Base-by-base conservation (phyloP, 2,329 filamentous ascomycete species). In the Fusarium sp. region DNA sequence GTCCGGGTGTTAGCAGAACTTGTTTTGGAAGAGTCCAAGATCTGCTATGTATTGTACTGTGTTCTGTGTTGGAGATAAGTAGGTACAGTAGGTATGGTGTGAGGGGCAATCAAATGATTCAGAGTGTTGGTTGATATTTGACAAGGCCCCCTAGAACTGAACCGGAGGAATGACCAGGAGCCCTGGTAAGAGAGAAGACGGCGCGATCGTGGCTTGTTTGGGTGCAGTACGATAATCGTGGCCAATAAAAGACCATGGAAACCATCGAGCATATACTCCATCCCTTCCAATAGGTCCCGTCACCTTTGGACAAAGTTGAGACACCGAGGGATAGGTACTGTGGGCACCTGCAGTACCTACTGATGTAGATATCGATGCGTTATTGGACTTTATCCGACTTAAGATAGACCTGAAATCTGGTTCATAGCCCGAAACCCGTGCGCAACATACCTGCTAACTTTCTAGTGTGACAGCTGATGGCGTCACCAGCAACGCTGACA, bases 181-280 rank as follows among this genome's bases (percentile, higher is more conserved):
- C 12, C 27, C 16, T 12, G 16, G 18, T 12, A 44, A 30, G 14
- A 25, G 9, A 48, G 11, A 32, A 25, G 12, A 29, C 46, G n/a
- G 32, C 53, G 44, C 56, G 70, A 74, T 74, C 57, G 68, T 73
- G 65, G 68, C 62, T 52, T 57, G 48, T 29, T 27, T 32, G 27
- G 27, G 32, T 51, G 20, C 14, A 22, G 47, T 40, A 59, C 48
- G 27, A 25, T 42, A 22, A 67, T 72, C 61, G 54, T 14, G 46
- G 37, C 52, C 57, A 34, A 40, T 30, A 34, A 46, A 32, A 48
- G 27, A 46, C 20, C 27, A 24, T 41, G 47, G 44, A 27, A n/a
- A 4, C 5, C 11, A 20, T 20, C 10, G 6, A 12, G 59, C 10
- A 32, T 44, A 29, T 18, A 12, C 22, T 58, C 32, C 22, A 25